Evolutionary conservation across 2,329 filamentous ascomycete genomes (phyloP).

Genomic region (Calcarisporium arbuscula): DNA sequence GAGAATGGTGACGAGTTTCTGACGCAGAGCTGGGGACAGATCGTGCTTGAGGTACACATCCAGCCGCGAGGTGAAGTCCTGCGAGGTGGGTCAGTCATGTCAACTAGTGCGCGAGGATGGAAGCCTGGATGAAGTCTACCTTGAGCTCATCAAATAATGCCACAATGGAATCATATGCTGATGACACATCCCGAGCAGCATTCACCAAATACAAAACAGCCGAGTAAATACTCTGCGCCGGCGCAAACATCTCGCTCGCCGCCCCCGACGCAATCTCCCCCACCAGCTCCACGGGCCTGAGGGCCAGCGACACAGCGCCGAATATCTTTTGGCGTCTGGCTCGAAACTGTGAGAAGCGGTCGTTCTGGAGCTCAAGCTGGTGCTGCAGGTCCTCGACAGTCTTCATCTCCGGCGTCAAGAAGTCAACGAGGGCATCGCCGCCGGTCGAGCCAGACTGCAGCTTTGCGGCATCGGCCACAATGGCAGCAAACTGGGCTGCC

Average conservation of each 20-base stretch:
- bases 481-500: slow-evolving; percentile 17
- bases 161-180: slow-evolving; percentile 37
- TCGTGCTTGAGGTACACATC: slow-evolving; percentile 32
- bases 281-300: slow-evolving; percentile 32
- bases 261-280: slow-evolving; percentile 31
- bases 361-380: slow-evolving; percentile 28
- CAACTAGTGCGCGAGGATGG: not conserved
- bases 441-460: slow-evolving; percentile 23
- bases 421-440: slow-evolving; percentile 20
- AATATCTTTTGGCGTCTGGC: slow-evolving; percentile 27
- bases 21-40: slow-evolving; percentile 29
- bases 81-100: not conserved
- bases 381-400: slow-evolving; percentile 24
- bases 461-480: slow-evolving; percentile 27
- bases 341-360: slow-evolving; percentile 29
- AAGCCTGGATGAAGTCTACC: slow-evolving; percentile 13
- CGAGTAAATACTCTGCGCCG: slow-evolving; percentile 33
- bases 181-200: slow-evolving; percentile 37
- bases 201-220: slow-evolving; percentile 36
- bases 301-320: slow-evolving; percentile 21
- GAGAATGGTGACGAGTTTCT: slow-evolving; percentile 35
- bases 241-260: slow-evolving; percentile 31
- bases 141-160: slow-evolving; percentile 36
- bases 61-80: slow-evolving; percentile 36
- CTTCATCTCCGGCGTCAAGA: slow-evolving; percentile 24